Base-by-base conservation (phyloP, 1,284 basidiomycete genomes). In the Leccinum huronense region DNA sequence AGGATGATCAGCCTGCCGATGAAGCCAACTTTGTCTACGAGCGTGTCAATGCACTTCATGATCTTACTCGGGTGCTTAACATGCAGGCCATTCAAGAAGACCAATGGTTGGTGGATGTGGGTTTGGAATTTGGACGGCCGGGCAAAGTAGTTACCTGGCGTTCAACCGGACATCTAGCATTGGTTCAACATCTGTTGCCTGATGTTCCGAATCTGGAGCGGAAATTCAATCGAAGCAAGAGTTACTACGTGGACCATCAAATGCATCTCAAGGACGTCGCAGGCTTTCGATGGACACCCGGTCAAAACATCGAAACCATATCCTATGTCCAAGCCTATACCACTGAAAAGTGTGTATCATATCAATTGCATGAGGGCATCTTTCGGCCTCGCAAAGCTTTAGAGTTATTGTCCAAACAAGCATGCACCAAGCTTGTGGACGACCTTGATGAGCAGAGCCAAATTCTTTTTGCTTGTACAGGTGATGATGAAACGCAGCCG, bases 281-380 rank as follows among this genome's bases (percentile, higher is more conserved):
- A 0, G 58, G 62, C 0, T 69, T 68, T 4, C 10, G 55, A 0
- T 68, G 65, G 60, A 19, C 48, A 5, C 42, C 48, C 0, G n/a
- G 23, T 1, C 4, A 4, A 5, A 27, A 48, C 3, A 55, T 38
- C 0, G 7, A 64, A 1, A 3, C 4, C 6, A 55, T 65, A 6
- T 2, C 19, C 3, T 70, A 69, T 5, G 9, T 71, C 2, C 67
- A 70, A 3, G 67, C 63, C 0, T 71, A 71, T 3, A 70, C 65
- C 2, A 70, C 63, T 0, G 59, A 70, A 13, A 70, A 70, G 16
- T 2, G 57, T 0, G 10, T 70, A 0, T 67, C 63, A 0, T 71
- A 70, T 27, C 69, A 71, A 34, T 61, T 63, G 0, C 65, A 70
- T n/a, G 1, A 45, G 0, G 55, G 62, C 9, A 36, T 70, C 0